A percentile compares a stretch with the other conserved stretches of the same genome.
Conservation (phyloP, 495 filamentous ascomycete genomes). For the Lophiostoma macrostomum region DNA sequence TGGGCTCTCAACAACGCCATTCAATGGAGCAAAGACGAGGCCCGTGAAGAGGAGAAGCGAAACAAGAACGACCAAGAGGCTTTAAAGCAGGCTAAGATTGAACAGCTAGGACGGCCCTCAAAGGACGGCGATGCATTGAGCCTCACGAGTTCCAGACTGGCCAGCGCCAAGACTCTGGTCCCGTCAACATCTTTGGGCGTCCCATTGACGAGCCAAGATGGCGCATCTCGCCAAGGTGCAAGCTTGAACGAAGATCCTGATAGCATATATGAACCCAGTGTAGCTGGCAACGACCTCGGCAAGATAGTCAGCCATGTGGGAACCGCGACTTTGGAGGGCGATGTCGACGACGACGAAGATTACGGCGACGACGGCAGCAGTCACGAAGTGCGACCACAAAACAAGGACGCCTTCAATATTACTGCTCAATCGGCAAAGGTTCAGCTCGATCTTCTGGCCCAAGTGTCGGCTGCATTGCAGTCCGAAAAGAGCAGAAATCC, state of each 20-base stretch:
- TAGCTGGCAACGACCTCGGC: constrained; percentile 51
- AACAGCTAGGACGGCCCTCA: constrained; percentile 48
- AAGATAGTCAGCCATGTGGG: constrained; percentile 47
- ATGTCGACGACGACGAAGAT: constrained; percentile 69
- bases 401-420: constrained; percentile 90
- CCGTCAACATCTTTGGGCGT: constrained; percentile 42
- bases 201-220: constrained; percentile 44
- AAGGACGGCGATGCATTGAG: constrained; percentile 54
- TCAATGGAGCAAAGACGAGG: constrained; percentile 96
- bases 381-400: constrained; percentile 65
- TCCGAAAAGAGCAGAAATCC: constrained; percentile 68
- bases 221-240: constrained; percentile 41
- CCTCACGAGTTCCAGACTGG: constrained; percentile 30
- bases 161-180: constrained; percentile 23
- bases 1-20: constrained; percentile 99
- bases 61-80: constrained; percentile 70
- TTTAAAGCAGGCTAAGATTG: constrained; percentile 70
- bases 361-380: constrained; percentile 82
- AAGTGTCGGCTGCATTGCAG: constrained; percentile 78
- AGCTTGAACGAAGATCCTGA: constrained; percentile 56
- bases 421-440: constrained; percentile 91
- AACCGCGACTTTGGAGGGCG: constrained; percentile 50
- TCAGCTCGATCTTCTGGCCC: constrained; percentile 82
- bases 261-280: constrained; percentile 58
- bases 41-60: constrained; percentile 77